Conservation (phyloP, 768 basidiomycete genomes). For the Tremella mesenterica region DNA sequence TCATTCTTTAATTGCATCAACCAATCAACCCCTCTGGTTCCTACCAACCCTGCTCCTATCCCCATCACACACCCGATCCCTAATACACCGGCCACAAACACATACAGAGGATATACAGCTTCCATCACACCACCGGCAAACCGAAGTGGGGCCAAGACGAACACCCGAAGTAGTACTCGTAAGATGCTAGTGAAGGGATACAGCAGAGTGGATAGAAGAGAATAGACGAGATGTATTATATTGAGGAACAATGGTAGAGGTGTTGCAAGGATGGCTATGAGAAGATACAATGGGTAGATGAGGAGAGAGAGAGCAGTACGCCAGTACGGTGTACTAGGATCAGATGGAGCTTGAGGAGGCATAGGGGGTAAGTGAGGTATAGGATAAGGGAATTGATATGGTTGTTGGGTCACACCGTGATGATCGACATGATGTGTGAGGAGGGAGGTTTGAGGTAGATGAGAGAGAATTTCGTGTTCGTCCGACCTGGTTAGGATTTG, state of each 20-base stretch:
- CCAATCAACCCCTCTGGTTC: conserved; percentile 16
- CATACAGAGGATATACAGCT: conserved; percentile 26
- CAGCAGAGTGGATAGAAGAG: conserved; percentile 68
- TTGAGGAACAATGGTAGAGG: conserved; percentile 27
- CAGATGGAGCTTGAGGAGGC: conserved; percentile 3
- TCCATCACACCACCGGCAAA: conserved; percentile 9
- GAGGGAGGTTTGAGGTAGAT: conserved; percentile 13
- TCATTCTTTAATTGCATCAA: too few relatives aligned
- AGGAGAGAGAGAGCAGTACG: conserved; percentile 10
- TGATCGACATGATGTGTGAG: conserved; percentile 10
- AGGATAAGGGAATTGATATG: conserved; percentile 27
- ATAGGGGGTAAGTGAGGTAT: conserved; percentile 28
- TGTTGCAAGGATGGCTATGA: conserved; percentile 20
- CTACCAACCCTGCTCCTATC: conserved; percentile 25
- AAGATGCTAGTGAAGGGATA: conserved; percentile 68
- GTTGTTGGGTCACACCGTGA: conserved; percentile 8
- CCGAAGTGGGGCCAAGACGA: conserved; percentile 18
- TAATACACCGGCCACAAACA: conserved; percentile 29
- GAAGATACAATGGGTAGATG: conserved; percentile 26
- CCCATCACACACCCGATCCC: conserved; percentile 28
- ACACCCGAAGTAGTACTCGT: conserved; percentile 11
- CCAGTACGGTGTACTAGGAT: conserved; percentile 2
- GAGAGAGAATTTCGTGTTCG: conserved; percentile 30
- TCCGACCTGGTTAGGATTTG: conserved; percentile 35
- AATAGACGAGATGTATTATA: conserved; percentile 60